A percentile compares a stretch with the other conserved stretches of the same genome.
These are phyloP conservation scores for Talaromyces nanjingensis DNA, from an alignment of 495 filamentous ascomycete genomes.

Conservation along the genomic window DNA sequence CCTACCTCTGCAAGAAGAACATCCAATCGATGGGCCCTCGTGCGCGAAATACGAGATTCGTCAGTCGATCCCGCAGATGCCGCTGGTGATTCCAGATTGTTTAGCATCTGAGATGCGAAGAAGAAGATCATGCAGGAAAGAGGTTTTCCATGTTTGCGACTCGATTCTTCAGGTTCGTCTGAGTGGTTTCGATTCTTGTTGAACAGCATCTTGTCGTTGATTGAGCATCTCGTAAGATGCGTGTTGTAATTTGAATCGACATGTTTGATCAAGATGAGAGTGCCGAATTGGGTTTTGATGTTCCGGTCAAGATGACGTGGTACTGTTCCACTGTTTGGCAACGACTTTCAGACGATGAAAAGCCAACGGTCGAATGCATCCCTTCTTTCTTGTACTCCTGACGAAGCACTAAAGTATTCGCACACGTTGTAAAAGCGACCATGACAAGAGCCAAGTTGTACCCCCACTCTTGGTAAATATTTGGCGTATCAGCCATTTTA, in stretches of 20 bases:
- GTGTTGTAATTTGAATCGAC: neutral
- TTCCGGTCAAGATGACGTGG: neutral
- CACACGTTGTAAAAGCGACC: neutral
- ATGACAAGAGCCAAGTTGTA: neutral
- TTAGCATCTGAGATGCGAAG: slow-evolving; percentile 86
- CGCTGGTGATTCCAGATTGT: slow-evolving; percentile 58
- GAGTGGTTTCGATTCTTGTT: neutral
- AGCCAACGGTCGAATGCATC: no score
- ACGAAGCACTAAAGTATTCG: neutral
- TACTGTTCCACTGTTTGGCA: neutral
- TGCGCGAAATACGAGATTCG: neutral
- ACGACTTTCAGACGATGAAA: neutral
- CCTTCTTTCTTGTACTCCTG: no score
- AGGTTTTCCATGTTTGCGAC: neutral
- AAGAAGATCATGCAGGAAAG: slow-evolving; percentile 49
- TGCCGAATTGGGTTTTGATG: neutral
- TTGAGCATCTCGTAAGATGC: neutral
- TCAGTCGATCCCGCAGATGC: neutral
- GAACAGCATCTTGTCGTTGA: neutral
- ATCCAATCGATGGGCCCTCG: neutral
- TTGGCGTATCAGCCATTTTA: neutral
- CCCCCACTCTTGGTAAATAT: neutral
- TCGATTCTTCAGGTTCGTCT: neutral
- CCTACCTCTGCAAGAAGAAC: slow-evolving; percentile 7
- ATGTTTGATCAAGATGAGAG: neutral